Base-by-base conservation (phyloP, 129 eudicot species). In the Arctium lappa region DNA sequence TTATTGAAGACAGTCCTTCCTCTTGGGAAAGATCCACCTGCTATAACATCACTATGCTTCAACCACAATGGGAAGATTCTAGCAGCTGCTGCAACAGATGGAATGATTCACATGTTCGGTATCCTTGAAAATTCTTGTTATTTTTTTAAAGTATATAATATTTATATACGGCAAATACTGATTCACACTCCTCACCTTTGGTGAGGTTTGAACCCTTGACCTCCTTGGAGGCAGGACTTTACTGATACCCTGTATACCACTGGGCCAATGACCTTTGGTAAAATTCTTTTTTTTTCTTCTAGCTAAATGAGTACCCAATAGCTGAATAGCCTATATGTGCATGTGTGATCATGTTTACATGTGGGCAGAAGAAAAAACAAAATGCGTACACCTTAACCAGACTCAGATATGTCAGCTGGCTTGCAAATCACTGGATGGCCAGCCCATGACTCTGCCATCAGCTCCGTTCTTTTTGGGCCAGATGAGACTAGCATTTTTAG, bases 401-500 rank as follows among this genome's bases (percentile, higher is more conserved):
- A 72, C 11, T 30, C 77, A 96, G 99, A 96, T 84, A 96, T 96
- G 99, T 88, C 97, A 70, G 95, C 98, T 85, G 97, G 98, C 71
- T 88, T 90, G 84, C 99, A 96, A 90, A 91, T 96, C 15, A 96
- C 99, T 27, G 99, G 99, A 74, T 96, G 98, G 99, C 99, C 98
- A 73, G 99, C 99, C 83, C 98, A 96, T 87, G 99, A 96, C 84
- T 91, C 90, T 81, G 94, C 95, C 60, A 96, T 96, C 79, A 89
- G 97, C 74, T 93, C 98, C 33, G 95, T 96, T 90, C 91, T 90
- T 80, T 96, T 96, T 77, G 99, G 99, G 77, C 97, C 92, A 53
- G 98, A 96, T 36, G 95, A 91, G 87, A 96, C 99, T 34, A 96
- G 98, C 88, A 96, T 96, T 50, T 96, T 96, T 88, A 96, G 94